phyloP scores from a whole-genome alignment of 495 filamentous ascomycete genomes.

The Penicillium verhagenii region DNA sequence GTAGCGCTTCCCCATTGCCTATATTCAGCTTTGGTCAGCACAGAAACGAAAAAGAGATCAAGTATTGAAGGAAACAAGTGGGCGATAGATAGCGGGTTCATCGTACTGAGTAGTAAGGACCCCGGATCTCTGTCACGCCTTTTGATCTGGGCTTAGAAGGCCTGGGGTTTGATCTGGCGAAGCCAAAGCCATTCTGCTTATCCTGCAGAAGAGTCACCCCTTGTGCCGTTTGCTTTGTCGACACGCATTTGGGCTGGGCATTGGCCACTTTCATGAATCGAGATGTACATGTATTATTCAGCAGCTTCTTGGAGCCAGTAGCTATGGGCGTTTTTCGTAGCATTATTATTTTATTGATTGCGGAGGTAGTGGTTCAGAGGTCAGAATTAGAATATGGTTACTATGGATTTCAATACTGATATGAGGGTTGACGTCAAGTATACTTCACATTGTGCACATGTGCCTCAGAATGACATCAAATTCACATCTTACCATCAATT shows the following conservation, averaged over 20 bases:
- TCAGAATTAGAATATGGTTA: background rate
- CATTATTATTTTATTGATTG: background rate
- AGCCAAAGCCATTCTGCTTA: conserved; percentile 50
- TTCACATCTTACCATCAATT: too few species aligned
- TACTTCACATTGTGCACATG: conserved; percentile 10
- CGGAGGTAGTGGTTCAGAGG: background rate
- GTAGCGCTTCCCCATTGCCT: conserved; percentile 54
- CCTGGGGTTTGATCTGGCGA: conserved; percentile 51
- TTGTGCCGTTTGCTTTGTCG: conserved; percentile 15
- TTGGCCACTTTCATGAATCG: background rate
- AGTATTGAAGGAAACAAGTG: background rate
- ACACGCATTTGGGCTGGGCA: conserved; percentile 15
- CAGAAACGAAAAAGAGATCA: background rate
- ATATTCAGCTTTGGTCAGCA: conserved; percentile 6
- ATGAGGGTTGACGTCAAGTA: conserved; percentile 23
- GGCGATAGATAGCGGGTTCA: background rate
- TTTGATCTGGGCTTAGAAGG: conserved; percentile 50
- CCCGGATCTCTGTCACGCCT: conserved; percentile 56
- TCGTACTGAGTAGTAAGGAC: conserved; percentile 54
- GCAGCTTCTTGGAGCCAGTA: background rate
- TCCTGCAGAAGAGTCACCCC: conserved; percentile 49
- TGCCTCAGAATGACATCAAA: conserved; percentile 8
- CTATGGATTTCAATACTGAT: too few species aligned
- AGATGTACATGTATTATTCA: background rate
- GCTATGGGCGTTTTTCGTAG: background rate